Base-by-base conservation (phyloP, 495 filamentous ascomycete species). In the Penicillium herquei region DNA sequence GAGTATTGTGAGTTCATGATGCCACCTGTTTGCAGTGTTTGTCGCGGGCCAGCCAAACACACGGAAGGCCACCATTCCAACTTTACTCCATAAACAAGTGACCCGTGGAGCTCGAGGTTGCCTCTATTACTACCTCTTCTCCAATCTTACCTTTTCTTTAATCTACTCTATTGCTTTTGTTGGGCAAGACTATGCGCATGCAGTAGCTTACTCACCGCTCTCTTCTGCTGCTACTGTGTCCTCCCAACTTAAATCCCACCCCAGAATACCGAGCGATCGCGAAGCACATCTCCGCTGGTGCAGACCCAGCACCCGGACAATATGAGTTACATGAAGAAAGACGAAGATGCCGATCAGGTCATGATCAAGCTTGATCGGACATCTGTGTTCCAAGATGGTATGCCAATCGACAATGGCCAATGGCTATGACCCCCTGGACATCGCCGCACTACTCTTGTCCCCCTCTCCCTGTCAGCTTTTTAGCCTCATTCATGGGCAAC, bases 311-410 rank as follows among this genome's bases (percentile, higher is more conserved):
- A 67, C 65, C 67, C 61, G 62, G 66, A 58, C 77, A 78, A 49
- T 30, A 97, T 97, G 92, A 94, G 85, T 73, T 96, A 96, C 83
- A 87, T 90, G 75, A 97, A 96, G 81, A 98, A 96, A 80, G 92
- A 98, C 73, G 93, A 98, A 81, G 93, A 98, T 82, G 91, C 85
- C 70, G 91, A 96, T 67, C 86, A 87, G 74, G 84, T 89, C 64
- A 84, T 95, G 80, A 86, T 96, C 81, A 94, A 91, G 80, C 90
- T 98, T 57, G 94, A 98, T 78, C 89, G 95, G 67, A 98, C 94
- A 55, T 91, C 92, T 59, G 94, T 98, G 54, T 98, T 98, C 72
- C 94, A 98, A 83, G 95, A 98, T 87, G 94, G 94, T 97, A 74
- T 72, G 79, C 46, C 26, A 47, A 42, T 51, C 46, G 48, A 11